Base-by-base conservation (phyloP, 805 yeast genomes). In the Candida khao-thaluensis region DNA sequence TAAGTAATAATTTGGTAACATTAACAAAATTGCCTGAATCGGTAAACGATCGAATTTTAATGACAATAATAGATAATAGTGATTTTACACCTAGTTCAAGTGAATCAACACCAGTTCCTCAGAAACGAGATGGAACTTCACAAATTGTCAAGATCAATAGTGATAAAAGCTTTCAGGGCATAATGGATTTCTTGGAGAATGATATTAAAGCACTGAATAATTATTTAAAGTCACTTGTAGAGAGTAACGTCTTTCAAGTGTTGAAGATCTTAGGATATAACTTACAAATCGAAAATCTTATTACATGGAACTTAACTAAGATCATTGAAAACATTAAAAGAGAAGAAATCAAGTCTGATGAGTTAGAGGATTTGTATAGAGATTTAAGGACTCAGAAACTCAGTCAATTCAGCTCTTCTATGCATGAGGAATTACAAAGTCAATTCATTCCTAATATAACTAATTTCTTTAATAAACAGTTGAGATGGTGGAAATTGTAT, bases 401-500 rank as follows among this genome's bases (percentile, higher is more conserved):
- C 25, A 48, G 50, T 6, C 42, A 48, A 12, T 69, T 64, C 43
- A 53, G 65, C 33, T 50, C 50, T 12, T 40, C 44, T 14, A 59
- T 60, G 42, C 72, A 69, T 44, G 37, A 52, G 4, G 74, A 69
- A 40, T 52, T 69, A 18, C 73, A 66, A 42, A 38, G 52, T 21
- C 45, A 47, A 3, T 58, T 69, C 30, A 53, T 58, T 11, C 72
- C 74, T 1, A 41, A 51, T 5, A 59, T 69, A 1, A 45, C 43
- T 12, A 44, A 39, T 1, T 65, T 59, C 35, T 66, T 69, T 54
- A 42, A 38, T 17, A 51, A 48, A 14, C 56, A 51, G 12, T 56
- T 69, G 35, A 47, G 49, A 12, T 69, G 73, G 73, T 69, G 71
- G 69, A 66, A 54, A 45, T 48, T 69, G n/a, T 69, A 69, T 46